Evolutionary conservation across 768 basidiomycete genomes (phyloP).

Genomic region (Naematelia aurantialba): DNA sequence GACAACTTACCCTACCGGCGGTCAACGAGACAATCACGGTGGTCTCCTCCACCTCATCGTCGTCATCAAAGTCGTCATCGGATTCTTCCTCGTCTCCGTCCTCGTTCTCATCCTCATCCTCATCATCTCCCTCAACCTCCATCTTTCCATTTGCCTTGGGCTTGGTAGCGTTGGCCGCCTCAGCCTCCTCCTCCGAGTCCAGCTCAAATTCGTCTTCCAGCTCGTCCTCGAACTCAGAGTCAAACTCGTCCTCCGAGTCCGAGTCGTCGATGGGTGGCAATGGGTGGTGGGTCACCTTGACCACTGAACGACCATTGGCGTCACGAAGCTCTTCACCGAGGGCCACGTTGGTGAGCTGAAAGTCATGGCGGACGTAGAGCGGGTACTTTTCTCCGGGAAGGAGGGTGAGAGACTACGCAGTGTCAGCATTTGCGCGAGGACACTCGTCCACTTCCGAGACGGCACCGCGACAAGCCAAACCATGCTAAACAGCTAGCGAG

Average conservation of each 20-base stretch:
- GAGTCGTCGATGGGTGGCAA: slow-evolving; percentile 36
- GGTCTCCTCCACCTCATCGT: slow-evolving; percentile 44
- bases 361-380: slow-evolving; percentile 62
- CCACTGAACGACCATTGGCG: slow-evolving; percentile 51
- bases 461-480: too few relatives aligned
- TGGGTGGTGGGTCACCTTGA: slow-evolving; percentile 51
- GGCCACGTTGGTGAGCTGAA: slow-evolving; percentile 77
- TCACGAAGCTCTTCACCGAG: slow-evolving; percentile 71
- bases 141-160: slow-evolving; percentile 26
- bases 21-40: slow-evolving; percentile 70
- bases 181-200: slow-evolving; percentile 48
- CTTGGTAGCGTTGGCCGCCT: slow-evolving; percentile 62
- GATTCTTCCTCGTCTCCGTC: slow-evolving; percentile 27
- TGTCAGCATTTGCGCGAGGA: slow-evolving; percentile 2
- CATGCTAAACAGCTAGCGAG: too few relatives aligned
- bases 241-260: slow-evolving; percentile 47
- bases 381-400: slow-evolving; percentile 54
- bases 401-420: slow-evolving; percentile 33
- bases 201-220: slow-evolving; percentile 33
- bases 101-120: slow-evolving; percentile 55
- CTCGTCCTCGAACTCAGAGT: slow-evolving; percentile 34
- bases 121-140: slow-evolving; percentile 26
- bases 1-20: slow-evolving; percentile 64
- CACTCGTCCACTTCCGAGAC: too few relatives aligned
- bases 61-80: slow-evolving; percentile 32